Evolutionary conservation across 768 basidiomycete species (phyloP).

Genomic region (Leccinum longicurvipes): DNA sequence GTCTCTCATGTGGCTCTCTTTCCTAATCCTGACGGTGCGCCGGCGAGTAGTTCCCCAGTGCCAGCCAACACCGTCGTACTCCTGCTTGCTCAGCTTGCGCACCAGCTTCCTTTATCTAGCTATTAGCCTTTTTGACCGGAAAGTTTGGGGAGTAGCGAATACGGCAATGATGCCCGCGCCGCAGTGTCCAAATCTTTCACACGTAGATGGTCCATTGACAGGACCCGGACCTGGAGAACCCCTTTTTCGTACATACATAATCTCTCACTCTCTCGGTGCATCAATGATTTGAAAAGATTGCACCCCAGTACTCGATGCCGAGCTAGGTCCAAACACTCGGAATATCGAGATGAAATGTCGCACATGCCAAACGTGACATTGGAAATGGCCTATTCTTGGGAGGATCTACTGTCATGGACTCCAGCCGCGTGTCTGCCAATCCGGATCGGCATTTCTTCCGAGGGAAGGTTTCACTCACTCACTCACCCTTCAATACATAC

Average conservation of each 20-base stretch:
- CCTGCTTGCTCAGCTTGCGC: not conserved
- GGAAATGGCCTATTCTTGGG: slow-evolving; percentile 19
- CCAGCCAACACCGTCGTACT: not conserved
- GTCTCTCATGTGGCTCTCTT: slow-evolving; percentile 14
- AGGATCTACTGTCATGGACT: slow-evolving; percentile 15
- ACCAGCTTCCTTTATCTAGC: not conserved
- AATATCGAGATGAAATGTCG: slow-evolving; percentile 5
- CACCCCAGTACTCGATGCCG: not conserved
- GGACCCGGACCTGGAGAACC: not conserved
- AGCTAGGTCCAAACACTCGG: not conserved
- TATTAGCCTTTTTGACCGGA: not conserved
- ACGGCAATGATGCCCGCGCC: not conserved
- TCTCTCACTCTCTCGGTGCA: not conserved
- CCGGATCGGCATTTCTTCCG: not conserved
- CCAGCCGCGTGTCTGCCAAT: slow-evolving; percentile 6
- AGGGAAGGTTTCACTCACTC: not conserved
- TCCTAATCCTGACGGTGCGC: not conserved
- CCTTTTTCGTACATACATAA: not conserved
- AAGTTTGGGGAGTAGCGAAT: not conserved
- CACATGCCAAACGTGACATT: slow-evolving; percentile 17
- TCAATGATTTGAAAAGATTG: not conserved
- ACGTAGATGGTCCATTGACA: not conserved
- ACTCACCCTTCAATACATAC: not conserved
- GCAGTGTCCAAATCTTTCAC: not conserved
- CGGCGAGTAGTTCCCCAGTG: no score